These are phyloP conservation scores for Hypomontagnella submonticulosa DNA, from an alignment of 495 filamentous ascomycete genomes.

Conservation along the genomic window DNA sequence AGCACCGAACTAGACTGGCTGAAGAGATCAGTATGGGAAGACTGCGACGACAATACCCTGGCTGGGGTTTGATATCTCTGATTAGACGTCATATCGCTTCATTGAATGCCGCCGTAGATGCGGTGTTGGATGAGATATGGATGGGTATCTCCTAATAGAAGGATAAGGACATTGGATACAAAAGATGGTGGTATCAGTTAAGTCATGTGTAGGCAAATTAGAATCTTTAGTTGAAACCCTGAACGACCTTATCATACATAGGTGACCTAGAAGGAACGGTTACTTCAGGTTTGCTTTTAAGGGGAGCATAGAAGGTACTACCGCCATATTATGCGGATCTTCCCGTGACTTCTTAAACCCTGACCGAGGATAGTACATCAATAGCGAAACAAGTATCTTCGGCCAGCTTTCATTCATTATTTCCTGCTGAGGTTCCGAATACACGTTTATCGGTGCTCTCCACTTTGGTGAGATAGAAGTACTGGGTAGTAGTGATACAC, in stretches of 20 bases:
- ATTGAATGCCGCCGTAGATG: too few species aligned
- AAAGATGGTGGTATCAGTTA: background rate
- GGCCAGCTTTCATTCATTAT: too few species aligned
- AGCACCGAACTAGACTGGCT: conserved; percentile 34
- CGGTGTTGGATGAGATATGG: too few species aligned
- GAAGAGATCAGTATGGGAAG: conserved; percentile 15
- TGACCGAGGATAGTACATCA: background rate
- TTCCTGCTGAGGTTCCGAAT: too few species aligned
- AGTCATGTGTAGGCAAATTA: background rate
- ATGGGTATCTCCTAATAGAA: too few species aligned
- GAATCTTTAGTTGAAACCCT: background rate
- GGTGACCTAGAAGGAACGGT: conserved; percentile 7
- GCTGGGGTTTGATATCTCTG: conserved; percentile 35
- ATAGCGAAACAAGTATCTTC: too few species aligned
- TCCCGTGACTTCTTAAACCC: background rate
- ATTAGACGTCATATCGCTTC: conserved; percentile 20
- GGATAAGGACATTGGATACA: too few species aligned
- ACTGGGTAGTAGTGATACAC: too few species aligned
- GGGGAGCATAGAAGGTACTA: background rate
- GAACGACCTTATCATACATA: background rate
- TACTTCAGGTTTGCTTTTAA: conserved; percentile 1
- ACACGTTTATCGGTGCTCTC: too few species aligned
- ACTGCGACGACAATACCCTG: conserved; percentile 18
- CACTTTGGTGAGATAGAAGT: too few species aligned
- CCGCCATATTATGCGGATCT: background rate